Percentiles rank a stretch among this genome's conserved stretches.
Conservation (phyloP, 2,329 filamentous ascomycete genomes). For the Fusarium sambucinum region DNA sequence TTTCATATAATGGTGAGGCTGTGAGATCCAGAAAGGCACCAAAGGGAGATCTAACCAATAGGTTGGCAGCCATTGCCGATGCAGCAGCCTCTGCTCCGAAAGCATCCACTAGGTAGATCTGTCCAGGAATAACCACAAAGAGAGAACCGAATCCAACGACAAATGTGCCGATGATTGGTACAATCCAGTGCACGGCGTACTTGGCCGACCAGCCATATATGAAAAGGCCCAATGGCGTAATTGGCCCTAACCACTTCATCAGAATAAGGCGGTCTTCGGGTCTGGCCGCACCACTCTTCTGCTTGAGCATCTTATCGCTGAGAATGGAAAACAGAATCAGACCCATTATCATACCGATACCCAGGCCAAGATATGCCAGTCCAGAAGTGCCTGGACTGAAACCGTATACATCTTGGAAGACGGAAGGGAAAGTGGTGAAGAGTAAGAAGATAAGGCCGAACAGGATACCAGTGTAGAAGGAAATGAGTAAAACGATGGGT, state of each 20-base stretch:
- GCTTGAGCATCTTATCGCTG: slow-evolving; percentile 32
- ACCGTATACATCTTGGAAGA: slow-evolving; percentile 53
- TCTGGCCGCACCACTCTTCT: not conserved
- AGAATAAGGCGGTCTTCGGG: slow-evolving; percentile 65
- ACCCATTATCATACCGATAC: slow-evolving; percentile 51
- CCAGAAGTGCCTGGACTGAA: slow-evolving; percentile 46
- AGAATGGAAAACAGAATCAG: slow-evolving; percentile 34
- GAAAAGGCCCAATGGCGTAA: slow-evolving; percentile 67
- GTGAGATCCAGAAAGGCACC: slow-evolving; percentile 34
- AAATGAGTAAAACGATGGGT: slow-evolving; percentile 63
- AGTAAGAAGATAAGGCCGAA: slow-evolving; percentile 55
- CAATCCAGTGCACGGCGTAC: slow-evolving; percentile 65
- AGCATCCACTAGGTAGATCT: slow-evolving; percentile 47
- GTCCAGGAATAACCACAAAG: slow-evolving; percentile 51
- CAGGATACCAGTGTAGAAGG: slow-evolving; percentile 53
- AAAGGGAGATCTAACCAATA: slow-evolving; percentile 51
- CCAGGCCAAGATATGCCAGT: slow-evolving; percentile 65
- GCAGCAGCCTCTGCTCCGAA: slow-evolving; percentile 43
- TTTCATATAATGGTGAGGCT: slow-evolving; percentile 23
- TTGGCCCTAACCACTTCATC: slow-evolving; percentile 66
- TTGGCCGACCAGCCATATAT: slow-evolving; percentile 71
- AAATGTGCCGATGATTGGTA: slow-evolving; percentile 67
- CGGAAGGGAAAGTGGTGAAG: slow-evolving; percentile 53
- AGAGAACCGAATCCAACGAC: slow-evolving; percentile 61
- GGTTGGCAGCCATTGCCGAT: slow-evolving; percentile 42